Percentiles rank a stretch among this genome's conserved stretches.
phyloP scores from a whole-genome alignment of 805 yeast genomes.

The Yamadazyma endophytica region DNA sequence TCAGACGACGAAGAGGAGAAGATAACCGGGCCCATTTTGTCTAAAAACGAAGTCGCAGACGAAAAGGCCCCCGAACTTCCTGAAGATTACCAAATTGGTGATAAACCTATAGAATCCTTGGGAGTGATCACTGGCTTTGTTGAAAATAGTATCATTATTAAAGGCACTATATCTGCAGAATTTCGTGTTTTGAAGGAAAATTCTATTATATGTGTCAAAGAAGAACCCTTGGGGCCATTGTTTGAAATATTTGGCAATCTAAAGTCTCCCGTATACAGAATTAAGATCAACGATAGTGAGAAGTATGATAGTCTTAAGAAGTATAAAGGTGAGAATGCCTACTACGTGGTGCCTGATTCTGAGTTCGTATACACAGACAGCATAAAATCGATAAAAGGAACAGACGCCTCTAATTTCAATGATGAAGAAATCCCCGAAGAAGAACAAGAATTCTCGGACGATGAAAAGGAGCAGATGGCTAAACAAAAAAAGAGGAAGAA shows the following conservation, averaged over 20 bases:
- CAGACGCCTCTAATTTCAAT: slow-evolving; percentile 91
- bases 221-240: slow-evolving; percentile 69
- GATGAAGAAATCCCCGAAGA: slow-evolving; percentile 93
- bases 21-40: slow-evolving; percentile 61
- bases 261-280: slow-evolving; percentile 75
- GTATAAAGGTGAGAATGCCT: slow-evolving; percentile 46
- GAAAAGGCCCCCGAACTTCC: slow-evolving; percentile 70
- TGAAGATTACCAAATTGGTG: slow-evolving; percentile 54
- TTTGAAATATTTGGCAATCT: slow-evolving; percentile 90
- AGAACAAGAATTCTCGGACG: slow-evolving; percentile 94
- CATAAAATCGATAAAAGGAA: slow-evolving; percentile 70
- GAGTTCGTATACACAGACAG: slow-evolving; percentile 73
- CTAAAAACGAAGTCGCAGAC: slow-evolving; percentile 72
- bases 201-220: slow-evolving; percentile 73
- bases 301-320: slow-evolving; percentile 45
- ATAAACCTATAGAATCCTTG: slow-evolving; percentile 65
- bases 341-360: slow-evolving; percentile 76
- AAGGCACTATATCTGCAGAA: slow-evolving; percentile 77
- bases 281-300: slow-evolving; percentile 55
- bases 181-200: slow-evolving; percentile 77
- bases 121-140: slow-evolving; percentile 70
- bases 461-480: slow-evolving; percentile 75
- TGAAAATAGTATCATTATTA: slow-evolving; percentile 67
- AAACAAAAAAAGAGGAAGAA: slow-evolving; percentile 59
- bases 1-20: slow-evolving; percentile 47